Evolutionary conservation across 164 flowering plant species (phyloP).

Genomic region (Amborella trichopoda): DNA sequence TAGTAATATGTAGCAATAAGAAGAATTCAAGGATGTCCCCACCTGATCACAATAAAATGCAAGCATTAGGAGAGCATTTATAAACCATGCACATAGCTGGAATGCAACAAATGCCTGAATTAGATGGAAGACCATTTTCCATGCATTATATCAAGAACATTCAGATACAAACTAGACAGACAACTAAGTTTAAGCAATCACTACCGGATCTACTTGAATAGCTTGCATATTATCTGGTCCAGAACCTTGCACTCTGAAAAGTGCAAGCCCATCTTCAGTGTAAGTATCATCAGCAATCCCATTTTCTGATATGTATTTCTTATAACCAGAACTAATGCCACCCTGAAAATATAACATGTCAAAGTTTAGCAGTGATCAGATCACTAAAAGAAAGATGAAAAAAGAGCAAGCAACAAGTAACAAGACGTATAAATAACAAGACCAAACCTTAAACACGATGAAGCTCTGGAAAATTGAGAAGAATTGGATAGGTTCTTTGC

Average conservation of each 20-base stretch:
- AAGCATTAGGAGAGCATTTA: too few relatives aligned
- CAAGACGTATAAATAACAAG: neutral
- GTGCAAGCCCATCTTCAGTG: slow-evolving; percentile 64
- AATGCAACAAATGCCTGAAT: too few relatives aligned
- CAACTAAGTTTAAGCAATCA: slow-evolving; percentile 6
- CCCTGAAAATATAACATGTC: slow-evolving; percentile 34
- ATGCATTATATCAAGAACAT: too few relatives aligned
- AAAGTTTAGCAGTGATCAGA: neutral
- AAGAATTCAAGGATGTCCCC: slow-evolving; percentile 86
- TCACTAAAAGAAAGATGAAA: neutral
- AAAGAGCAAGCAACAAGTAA: neutral
- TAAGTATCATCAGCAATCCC: slow-evolving; percentile 82
- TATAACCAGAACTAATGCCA: slow-evolving; percentile 85
- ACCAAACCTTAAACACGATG: slow-evolving; percentile 65
- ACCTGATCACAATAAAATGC: slow-evolving; percentile 44
- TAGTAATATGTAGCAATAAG: slow-evolving; percentile 83
- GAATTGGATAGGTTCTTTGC: slow-evolving; percentile 83
- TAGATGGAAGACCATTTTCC: too few relatives aligned
- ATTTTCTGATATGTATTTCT: slow-evolving; percentile 48
- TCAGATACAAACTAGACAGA: too few relatives aligned
- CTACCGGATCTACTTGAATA: slow-evolving; percentile 88
- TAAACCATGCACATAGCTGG: too few relatives aligned
- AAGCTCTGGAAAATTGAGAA: slow-evolving; percentile 85
- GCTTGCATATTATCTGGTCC: slow-evolving; percentile 99
- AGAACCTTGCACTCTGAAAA: slow-evolving; percentile 92